Percentiles rank a stretch among this genome's conserved stretches.
phyloP scores from a whole-genome alignment of 345 rosid species.

The Eucalyptus erythrocorys region DNA sequence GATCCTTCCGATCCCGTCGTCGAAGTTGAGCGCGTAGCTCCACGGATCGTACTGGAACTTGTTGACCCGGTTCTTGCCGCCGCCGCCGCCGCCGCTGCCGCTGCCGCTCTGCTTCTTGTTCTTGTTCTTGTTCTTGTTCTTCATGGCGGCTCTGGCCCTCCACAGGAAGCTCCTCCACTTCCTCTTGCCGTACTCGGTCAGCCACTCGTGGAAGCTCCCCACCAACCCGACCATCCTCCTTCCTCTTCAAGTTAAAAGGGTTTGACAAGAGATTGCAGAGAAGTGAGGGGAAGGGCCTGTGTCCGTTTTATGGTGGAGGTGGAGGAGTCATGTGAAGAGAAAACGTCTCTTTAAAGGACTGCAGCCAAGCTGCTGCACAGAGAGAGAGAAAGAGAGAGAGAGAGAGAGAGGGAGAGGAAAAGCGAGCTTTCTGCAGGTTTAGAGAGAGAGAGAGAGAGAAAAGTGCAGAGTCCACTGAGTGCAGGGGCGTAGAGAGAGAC shows the following conservation, averaged over 20 bases:
- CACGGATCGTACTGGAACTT: slow-evolving; percentile 90
- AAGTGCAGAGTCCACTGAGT: neutral
- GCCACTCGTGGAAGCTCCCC: slow-evolving; percentile 9
- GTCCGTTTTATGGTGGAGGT: neutral
- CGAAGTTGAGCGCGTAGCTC: slow-evolving; percentile 52
- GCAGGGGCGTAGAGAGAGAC: neutral
- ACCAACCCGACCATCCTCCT: neutral
- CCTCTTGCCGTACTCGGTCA: slow-evolving; percentile 15
- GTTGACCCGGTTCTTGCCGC: neutral
- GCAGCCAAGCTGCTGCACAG: neutral
- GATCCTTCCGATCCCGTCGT: neutral
- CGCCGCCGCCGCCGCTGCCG: neutral
- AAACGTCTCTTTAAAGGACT: neutral
- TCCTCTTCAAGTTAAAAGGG: neutral
- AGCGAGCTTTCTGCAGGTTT: neutral
- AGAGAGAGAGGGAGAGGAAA: neutral
- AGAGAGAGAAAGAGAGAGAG: neutral
- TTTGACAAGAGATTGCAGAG: neutral
- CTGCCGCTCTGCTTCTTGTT: neutral
- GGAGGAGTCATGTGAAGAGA: neutral
- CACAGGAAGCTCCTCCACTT: slow-evolving; percentile 33
- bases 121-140: neutral
- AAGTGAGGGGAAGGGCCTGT: neutral
- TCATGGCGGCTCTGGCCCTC: slow-evolving; percentile 41
- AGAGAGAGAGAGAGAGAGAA: neutral